Conservation (phyloP, 2,329 filamentous ascomycete species). For the Acarospora socialis region DNA sequence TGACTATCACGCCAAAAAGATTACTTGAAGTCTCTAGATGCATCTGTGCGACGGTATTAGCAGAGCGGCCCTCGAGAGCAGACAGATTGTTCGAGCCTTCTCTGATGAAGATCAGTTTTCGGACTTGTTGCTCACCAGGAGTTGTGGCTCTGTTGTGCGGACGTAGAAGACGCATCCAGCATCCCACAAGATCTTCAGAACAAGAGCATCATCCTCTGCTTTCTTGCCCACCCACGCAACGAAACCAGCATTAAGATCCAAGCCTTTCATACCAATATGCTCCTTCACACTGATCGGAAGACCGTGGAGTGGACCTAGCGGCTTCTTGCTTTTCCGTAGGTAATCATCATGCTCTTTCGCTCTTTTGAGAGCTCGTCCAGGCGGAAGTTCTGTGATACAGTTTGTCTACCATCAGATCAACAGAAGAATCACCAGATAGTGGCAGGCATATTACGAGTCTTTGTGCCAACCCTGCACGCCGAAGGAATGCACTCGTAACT, state of each 20-base stretch:
- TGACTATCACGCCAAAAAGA: slow-evolving; percentile 33
- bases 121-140: slow-evolving; percentile 37
- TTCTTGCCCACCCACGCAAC: slow-evolving; percentile 34
- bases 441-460: slow-evolving; percentile 2
- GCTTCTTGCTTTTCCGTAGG: slow-evolving; percentile 25
- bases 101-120: slow-evolving; percentile 20
- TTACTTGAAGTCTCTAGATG: too few species aligned
- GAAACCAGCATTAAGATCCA: slow-evolving; percentile 36
- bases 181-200: slow-evolving; percentile 32
- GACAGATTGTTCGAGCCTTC: too few species aligned
- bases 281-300: slow-evolving; percentile 35
- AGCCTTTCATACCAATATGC: slow-evolving; percentile 35
- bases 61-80: too few species aligned
- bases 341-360: slow-evolving; percentile 41
- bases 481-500: slow-evolving; percentile 8
- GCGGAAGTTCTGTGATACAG: slow-evolving; percentile 44
- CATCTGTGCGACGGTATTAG: too few species aligned
- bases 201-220: slow-evolving; percentile 31
- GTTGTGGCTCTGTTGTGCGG: slow-evolving; percentile 40
- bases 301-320: slow-evolving; percentile 27
- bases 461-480: slow-evolving; percentile 6
- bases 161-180: slow-evolving; percentile 40
- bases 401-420: slow-evolving; percentile 32
- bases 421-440: background rate
- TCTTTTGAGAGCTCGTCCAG: slow-evolving; percentile 36